phyloP scores from a whole-genome alignment of 169 alveolate genomes.

The Miamiensis avidus region DNA sequence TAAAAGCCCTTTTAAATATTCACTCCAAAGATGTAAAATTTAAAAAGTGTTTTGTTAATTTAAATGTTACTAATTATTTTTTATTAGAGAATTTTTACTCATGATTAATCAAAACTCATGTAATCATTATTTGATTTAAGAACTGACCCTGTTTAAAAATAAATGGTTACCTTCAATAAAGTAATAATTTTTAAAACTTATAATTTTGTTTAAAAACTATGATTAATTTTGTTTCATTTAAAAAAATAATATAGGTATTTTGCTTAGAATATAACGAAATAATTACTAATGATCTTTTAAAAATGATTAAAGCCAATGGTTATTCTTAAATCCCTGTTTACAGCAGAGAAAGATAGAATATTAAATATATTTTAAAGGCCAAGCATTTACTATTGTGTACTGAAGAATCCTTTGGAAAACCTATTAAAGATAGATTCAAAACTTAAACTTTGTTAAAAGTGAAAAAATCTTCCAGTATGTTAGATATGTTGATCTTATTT shows the following conservation, averaged over 20 bases:
- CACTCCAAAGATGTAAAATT: slow-evolving; percentile 39
- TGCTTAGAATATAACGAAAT: slow-evolving; percentile 67
- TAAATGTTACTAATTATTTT: neutral
- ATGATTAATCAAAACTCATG: slow-evolving; percentile 72
- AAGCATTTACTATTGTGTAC: slow-evolving; percentile 34
- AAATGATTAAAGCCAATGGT: slow-evolving; percentile 75
- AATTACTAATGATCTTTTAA: slow-evolving; percentile 49
- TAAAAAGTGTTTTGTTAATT: slow-evolving; percentile 12
- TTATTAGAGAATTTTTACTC: slow-evolving; percentile 6
- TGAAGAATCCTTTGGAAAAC: neutral
- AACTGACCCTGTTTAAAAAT: slow-evolving; percentile 59
- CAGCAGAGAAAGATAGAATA: slow-evolving; percentile 61
- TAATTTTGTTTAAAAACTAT: neutral
- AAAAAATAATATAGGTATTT: slow-evolving; percentile 34
- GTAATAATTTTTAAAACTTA: neutral
- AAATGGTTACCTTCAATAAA: slow-evolving; percentile 67
- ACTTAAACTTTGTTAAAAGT: neutral
- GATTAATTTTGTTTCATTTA: neutral
- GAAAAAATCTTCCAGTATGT: neutral
- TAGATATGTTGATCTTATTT: neutral
- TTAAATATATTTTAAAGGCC: slow-evolving; percentile 77
- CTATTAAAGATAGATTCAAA: neutral
- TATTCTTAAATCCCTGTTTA: slow-evolving; percentile 87
- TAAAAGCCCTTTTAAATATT: slow-evolving; percentile 67
- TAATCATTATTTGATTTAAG: slow-evolving; percentile 84